A percentile compares a stretch with the other conserved stretches of the same genome.
Evolutionary conservation across 345 rosid species (phyloP).

Genomic region (Adansonia digitata): DNA sequence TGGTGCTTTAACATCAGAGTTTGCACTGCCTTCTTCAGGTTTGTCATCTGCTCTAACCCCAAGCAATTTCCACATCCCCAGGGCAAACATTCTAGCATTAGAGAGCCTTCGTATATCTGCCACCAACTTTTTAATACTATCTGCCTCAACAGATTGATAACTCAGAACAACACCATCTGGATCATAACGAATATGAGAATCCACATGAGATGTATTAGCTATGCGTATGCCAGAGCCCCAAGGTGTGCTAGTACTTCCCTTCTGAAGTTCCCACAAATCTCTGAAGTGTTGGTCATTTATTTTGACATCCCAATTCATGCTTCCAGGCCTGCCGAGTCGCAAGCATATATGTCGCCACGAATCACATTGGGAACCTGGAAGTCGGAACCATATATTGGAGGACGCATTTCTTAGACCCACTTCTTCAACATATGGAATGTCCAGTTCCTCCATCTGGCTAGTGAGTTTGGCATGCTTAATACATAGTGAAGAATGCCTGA

Average conservation of each 20-base stretch:
- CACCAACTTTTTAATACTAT: constrained; percentile 87
- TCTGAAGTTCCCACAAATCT: constrained; percentile 97
- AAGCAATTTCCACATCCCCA: constrained; percentile 91
- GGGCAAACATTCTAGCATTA: constrained; percentile 90
- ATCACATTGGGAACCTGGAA: constrained; percentile 73
- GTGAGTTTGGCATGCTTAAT: constrained; percentile 95
- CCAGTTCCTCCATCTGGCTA: constrained; percentile 88
- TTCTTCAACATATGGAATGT: constrained; percentile 90
- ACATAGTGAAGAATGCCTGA: constrained; percentile 86
- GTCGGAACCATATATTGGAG: constrained; percentile 93
- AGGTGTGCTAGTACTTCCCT: constrained; percentile 66
- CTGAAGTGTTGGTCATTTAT: constrained; percentile 93
- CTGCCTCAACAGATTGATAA: constrained; percentile 87
- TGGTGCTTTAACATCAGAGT: constrained; percentile 45
- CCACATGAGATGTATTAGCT: constrained; percentile 87
- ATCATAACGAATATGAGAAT: constrained; percentile 91
- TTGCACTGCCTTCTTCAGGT: constrained; percentile 52
- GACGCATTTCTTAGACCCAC: constrained; percentile 65
- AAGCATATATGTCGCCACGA: constrained; percentile 94
- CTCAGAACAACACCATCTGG: constrained; percentile 95
- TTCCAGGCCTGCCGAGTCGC: constrained; percentile 98
- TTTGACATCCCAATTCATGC: constrained; percentile 85
- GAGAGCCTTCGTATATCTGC: constrained; percentile 92
- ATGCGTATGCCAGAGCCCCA: constrained; percentile 96
- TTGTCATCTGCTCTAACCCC: constrained; percentile 83